These are phyloP conservation scores for Cyclostephanos tholiformis DNA, from an alignment of 108 stramenopile genomes.

Conservation along the genomic window DNA sequence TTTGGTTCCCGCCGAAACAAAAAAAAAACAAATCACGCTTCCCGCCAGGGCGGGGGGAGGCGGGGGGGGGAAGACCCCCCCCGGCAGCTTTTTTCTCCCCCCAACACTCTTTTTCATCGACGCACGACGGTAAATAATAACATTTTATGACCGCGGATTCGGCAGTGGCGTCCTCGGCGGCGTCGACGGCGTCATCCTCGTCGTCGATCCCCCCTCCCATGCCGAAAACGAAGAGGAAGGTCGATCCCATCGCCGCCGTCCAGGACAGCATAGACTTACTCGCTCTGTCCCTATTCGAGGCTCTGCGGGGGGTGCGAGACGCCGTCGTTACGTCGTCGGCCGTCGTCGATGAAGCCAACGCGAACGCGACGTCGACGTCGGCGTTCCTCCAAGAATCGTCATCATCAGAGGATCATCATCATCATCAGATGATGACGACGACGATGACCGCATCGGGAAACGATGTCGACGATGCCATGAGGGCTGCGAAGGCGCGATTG, in stretches of 20 bases:
- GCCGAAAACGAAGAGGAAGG: conserved; percentile 54
- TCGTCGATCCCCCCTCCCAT: background rate
- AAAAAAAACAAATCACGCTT: no score
- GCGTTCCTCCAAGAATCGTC: conserved; percentile 14
- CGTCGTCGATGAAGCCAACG: background rate
- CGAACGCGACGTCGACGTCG: conserved; percentile 16
- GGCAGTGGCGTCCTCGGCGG: no score
- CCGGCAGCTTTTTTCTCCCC: no score
- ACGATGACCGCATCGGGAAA: background rate
- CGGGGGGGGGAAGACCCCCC: no score
- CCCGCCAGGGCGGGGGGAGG: no score
- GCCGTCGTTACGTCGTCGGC: conserved; percentile 76
- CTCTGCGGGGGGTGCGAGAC: conserved; percentile 82
- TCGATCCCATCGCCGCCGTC: conserved; percentile 80
- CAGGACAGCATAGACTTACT: conserved; percentile 84
- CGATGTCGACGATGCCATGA: background rate
- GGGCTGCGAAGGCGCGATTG: conserved; percentile 6
- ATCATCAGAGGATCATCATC: background rate
- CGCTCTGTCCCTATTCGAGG: conserved; percentile 87
- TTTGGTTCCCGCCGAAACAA: no score
- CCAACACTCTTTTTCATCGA: no score
- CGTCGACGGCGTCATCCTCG: background rate
- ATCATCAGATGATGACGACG: background rate
- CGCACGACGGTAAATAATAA: no score
- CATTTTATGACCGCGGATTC: no score